Evolutionary conservation across 2,329 filamentous ascomycete genomes (phyloP), one percentile per base, ranked within the genome.

Genomic region (Thermothelomyces thermophilus): DNA sequence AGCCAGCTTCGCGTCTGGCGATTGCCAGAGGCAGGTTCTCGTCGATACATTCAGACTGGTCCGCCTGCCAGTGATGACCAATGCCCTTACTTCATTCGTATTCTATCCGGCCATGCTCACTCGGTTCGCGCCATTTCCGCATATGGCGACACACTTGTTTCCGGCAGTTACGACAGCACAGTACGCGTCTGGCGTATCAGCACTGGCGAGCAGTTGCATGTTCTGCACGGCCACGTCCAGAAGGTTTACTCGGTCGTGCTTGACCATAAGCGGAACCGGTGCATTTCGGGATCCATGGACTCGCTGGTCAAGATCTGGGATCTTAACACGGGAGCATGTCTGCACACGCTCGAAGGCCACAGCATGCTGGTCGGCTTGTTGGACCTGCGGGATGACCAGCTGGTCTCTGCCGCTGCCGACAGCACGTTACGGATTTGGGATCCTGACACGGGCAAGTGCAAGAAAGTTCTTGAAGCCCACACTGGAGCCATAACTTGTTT

Each of bases 401-500:
- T 98, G 7, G 93, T 98, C 4, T 96, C 90, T 3, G 93, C 93
- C 1, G 93, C 93, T 5, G 93, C 93, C 0, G 93, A 98, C 63
- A 95, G 89, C 37, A 98, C 93, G 0, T 75, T 98, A 14, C 82
- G 93, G 37, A 95, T 98, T 50, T 98, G 93, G 93, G 90, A 98
- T 61, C 93, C 93, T 0, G 90, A 95, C 64, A 90, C 79, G 39
- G 93, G 93, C 7, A 84, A 87, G 57, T 97, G 93, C 68, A 90
- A 89, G 66, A 90, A 86, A 63, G 91, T 86, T 10, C 74, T 98
- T 51, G 91, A 86, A 59, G 93, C 93, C 0, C 93, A 98, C 63
- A 97, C 91, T 0, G 93, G 91, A 31, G 93, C 93, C 19, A 98
- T 98, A 57, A 98, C 93, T 4, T 98, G 93, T 68, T 98, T 98